A percentile compares a stretch with the other conserved stretches of the same genome.
Conservation (phyloP, 352 stramenopile species). For the Phytophthora sojae region DNA sequence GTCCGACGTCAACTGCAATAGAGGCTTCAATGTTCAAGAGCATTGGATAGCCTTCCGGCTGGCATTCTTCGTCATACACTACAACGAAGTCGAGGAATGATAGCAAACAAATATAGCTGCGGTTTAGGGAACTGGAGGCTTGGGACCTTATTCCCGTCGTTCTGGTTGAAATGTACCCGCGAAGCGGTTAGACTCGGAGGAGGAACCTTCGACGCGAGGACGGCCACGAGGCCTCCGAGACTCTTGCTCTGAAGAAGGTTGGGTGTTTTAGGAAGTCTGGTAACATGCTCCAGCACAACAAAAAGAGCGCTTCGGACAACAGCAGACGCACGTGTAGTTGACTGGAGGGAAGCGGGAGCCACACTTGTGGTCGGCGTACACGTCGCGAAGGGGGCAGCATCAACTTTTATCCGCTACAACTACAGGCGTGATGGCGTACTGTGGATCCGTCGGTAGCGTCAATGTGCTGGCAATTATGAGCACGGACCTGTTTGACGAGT, state of each 20-base stretch:
- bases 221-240: neutral
- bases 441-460: slow-evolving; percentile 67
- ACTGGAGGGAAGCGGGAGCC: neutral
- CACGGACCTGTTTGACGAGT: slow-evolving; percentile 76
- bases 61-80: neutral
- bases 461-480: slow-evolving; percentile 77
- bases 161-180: slow-evolving; percentile 12
- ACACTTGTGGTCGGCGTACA: slow-evolving; percentile 5
- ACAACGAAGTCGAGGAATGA: neutral
- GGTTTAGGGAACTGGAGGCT: neutral
- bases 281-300: neutral
- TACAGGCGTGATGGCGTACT: slow-evolving; percentile 52
- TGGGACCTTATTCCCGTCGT: slow-evolving; percentile 22
- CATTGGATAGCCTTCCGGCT: neutral
- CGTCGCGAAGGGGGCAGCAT: neutral
- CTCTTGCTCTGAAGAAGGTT: neutral
- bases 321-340: slow-evolving; percentile 3
- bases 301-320: slow-evolving; percentile 12
- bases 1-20: neutral
- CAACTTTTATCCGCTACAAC: neutral
- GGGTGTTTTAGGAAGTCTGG: neutral
- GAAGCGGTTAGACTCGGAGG: slow-evolving; percentile 11
- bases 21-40: neutral
- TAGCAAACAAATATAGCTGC: neutral
- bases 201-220: slow-evolving; percentile 21